phyloP scores from a whole-genome alignment of 441 rosid species.

The Syzygium syzygioides region DNA sequence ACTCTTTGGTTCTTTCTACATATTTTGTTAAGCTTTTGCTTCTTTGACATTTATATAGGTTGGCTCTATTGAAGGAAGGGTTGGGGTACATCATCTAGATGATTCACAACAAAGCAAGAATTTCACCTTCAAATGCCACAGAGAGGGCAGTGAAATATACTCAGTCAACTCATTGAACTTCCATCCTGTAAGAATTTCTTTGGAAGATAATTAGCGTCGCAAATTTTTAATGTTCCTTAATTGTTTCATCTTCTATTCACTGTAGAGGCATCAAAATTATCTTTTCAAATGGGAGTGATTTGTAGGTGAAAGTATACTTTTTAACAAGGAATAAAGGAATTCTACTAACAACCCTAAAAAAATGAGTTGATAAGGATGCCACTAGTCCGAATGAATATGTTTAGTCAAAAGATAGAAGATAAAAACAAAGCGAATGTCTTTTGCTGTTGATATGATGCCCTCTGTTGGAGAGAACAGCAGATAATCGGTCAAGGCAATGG shows the following conservation, averaged over 20 bases:
- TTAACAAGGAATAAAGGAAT: background rate
- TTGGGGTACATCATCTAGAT: constrained; percentile 96
- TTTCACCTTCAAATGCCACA: constrained; percentile 96
- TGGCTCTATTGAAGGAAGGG: constrained; percentile 95
- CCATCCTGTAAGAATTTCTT: constrained; percentile 66
- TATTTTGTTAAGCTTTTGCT: constrained; percentile 7
- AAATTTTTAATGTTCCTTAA: background rate
- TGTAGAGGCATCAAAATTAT: background rate
- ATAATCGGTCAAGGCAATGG: background rate
- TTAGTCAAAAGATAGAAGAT: background rate
- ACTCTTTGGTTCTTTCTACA: background rate
- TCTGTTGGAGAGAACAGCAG: background rate
- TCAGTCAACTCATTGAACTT: constrained; percentile 90
- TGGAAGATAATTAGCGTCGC: constrained; percentile 1
- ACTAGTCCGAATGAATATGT: background rate
- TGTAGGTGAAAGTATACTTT: background rate
- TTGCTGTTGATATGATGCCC: background rate
- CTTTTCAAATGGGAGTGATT: background rate
- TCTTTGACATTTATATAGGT: constrained; percentile 30
- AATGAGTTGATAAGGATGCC: background rate
- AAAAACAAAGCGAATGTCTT: background rate
- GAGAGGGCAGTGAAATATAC: constrained; percentile 80
- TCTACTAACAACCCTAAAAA: background rate
- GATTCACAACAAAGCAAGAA: constrained; percentile 74
- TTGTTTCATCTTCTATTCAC: background rate